Conservation (phyloP, 352 stramenopile species). For the Halophytophthora polymorphica region DNA sequence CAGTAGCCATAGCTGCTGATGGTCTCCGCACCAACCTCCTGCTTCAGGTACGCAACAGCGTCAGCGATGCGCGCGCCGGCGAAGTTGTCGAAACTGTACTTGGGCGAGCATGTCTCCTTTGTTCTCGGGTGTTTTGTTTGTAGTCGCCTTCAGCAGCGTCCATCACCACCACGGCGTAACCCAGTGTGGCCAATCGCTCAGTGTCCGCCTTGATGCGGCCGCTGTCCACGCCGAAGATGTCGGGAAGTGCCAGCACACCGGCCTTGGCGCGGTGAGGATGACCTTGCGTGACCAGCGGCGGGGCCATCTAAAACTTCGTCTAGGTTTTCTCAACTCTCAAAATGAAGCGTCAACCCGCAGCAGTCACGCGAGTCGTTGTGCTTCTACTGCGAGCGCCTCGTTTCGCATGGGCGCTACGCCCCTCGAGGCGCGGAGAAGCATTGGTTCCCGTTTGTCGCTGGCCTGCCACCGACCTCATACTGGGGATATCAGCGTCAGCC, state of each 20-base stretch:
- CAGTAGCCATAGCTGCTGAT: constrained; percentile 40
- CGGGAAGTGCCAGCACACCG: constrained; percentile 39
- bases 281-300: background rate
- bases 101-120: background rate
- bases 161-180: constrained; percentile 46
- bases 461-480: too few relatives aligned
- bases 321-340: too few relatives aligned
- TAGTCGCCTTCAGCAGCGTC: constrained; percentile 41
- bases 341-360: too few relatives aligned
- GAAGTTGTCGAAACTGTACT: constrained; percentile 17
- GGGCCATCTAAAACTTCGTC: background rate
- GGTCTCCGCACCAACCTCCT: constrained; percentile 16
- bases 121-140: constrained; percentile 4
- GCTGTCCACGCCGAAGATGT: constrained; percentile 52
- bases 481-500: too few relatives aligned
- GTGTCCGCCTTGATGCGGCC: constrained; percentile 50
- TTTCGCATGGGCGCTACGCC: too few relatives aligned
- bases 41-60: constrained; percentile 19
- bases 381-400: too few relatives aligned
- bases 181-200: constrained; percentile 36
- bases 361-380: too few relatives aligned
- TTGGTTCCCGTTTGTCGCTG: too few relatives aligned
- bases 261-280: constrained; percentile 10
- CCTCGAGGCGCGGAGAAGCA: too few relatives aligned
- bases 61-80: constrained; percentile 6